A percentile compares a stretch with the other conserved stretches of the same genome.
Conservation (phyloP, 2,329 filamentous ascomycete species). For the Cercospora sp. region DNA sequence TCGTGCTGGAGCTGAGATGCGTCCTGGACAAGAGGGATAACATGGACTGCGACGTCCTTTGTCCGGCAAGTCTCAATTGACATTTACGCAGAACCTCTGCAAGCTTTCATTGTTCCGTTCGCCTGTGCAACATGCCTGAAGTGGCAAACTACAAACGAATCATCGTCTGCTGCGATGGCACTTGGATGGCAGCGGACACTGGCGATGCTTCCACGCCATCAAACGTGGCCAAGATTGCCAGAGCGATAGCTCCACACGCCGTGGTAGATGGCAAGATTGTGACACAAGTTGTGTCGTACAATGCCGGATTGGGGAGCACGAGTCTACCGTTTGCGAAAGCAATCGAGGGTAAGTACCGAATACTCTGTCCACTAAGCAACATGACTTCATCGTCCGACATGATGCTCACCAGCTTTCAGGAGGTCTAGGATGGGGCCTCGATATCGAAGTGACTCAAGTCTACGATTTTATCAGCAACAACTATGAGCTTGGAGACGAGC, state of each 20-base stretch:
- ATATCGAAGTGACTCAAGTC: slow-evolving; percentile 45
- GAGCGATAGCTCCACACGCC: slow-evolving; percentile 49
- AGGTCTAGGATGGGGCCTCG: slow-evolving; percentile 37
- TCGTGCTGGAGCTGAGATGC: background rate
- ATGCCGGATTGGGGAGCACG: slow-evolving; percentile 48
- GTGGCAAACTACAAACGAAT: slow-evolving; percentile 16
- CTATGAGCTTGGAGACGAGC: slow-evolving; percentile 49
- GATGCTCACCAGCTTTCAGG: background rate
- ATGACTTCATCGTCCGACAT: background rate
- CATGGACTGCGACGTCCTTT: background rate
- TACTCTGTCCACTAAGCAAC: background rate
- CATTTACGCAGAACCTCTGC: background rate
- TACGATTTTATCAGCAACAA: slow-evolving; percentile 54
- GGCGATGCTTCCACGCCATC: slow-evolving; percentile 44
- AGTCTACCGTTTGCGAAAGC: slow-evolving; percentile 30
- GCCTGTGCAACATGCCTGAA: background rate
- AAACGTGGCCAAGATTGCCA: slow-evolving; percentile 48
- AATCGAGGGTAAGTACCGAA: background rate
- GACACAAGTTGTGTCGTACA: slow-evolving; percentile 52
- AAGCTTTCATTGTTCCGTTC: background rate
- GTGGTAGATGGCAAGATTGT: slow-evolving; percentile 35
- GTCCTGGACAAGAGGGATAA: background rate
- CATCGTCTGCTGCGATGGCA: slow-evolving; percentile 21
- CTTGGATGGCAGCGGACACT: slow-evolving; percentile 45
- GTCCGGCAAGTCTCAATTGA: background rate